phyloP scores from a whole-genome alignment of 257 asterid species.

The Mitragyna speciosa region DNA sequence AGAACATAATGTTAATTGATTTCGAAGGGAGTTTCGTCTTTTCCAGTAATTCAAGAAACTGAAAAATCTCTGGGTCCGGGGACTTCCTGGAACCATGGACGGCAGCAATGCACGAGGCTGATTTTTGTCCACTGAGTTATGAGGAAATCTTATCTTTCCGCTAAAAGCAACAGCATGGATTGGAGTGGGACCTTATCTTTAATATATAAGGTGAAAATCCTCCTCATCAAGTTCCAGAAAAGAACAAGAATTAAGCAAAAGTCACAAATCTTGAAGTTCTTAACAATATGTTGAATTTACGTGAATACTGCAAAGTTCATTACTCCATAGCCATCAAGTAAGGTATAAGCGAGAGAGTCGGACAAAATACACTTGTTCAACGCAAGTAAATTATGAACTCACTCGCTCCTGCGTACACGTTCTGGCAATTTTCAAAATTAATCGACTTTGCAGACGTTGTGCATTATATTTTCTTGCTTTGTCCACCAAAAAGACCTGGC shows the following conservation, averaged over 20 bases:
- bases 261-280: too few species aligned
- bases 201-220: background rate
- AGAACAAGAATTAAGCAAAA: background rate
- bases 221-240: background rate
- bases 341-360: background rate
- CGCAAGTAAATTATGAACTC: background rate
- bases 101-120: background rate
- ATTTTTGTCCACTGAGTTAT: constrained; percentile 4
- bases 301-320: background rate
- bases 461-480: background rate
- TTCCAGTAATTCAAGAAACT: background rate
- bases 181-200: background rate
- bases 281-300: background rate
- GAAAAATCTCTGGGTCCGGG: background rate
- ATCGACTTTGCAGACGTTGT: background rate
- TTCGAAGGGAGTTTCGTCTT: background rate
- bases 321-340: background rate
- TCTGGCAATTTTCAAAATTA: background rate
- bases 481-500: background rate
- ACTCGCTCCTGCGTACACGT: background rate
- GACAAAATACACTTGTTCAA: too few species aligned
- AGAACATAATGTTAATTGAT: background rate
- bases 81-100: background rate
- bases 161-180: background rate
- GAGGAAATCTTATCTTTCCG: constrained; percentile 14